These are phyloP conservation scores for Moelleriella libera DNA, from an alignment of 2,329 filamentous ascomycete genomes.

Conservation along the genomic window DNA sequence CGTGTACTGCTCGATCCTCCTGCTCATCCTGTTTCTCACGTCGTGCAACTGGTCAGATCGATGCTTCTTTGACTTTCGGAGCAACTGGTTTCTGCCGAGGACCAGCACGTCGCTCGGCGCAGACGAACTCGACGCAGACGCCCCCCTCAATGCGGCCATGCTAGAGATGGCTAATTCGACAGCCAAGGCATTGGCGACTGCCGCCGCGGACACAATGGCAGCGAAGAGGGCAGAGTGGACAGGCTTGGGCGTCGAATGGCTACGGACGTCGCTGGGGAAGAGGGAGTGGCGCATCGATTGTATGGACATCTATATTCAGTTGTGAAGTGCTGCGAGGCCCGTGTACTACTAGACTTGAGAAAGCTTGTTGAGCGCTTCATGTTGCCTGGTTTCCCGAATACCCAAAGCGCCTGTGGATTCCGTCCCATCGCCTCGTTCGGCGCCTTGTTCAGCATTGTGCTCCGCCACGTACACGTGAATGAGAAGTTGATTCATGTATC, in stretches of 20 bases:
- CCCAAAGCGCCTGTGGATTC: no score
- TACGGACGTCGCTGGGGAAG: conserved; percentile 65
- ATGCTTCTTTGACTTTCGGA: conserved; percentile 84
- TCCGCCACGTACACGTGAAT: no score
- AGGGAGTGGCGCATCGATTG: conserved; percentile 87
- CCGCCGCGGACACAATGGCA: conserved; percentile 49
- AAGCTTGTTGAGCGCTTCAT: no score
- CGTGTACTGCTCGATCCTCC: conserved; percentile 92
- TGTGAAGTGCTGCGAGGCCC: conserved; percentile 25
- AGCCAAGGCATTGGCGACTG: conserved; percentile 50
- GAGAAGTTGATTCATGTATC: no score
- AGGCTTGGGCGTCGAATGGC: conserved; percentile 71
- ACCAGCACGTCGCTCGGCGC: conserved; percentile 17
- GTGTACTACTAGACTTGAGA: no score
- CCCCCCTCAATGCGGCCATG: conserved; percentile 33
- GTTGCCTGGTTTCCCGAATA: no score
- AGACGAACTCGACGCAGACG: conserved; percentile 7
- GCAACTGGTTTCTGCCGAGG: conserved; percentile 88
- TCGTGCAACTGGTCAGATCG: conserved; percentile 81
- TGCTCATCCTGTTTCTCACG: conserved; percentile 86
- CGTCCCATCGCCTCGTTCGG: no score
- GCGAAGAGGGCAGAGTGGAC: conserved; percentile 51
- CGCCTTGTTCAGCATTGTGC: no score
- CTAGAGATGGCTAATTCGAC: conserved; percentile 53
- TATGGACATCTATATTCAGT: conserved; percentile 71